Evolutionary conservation across 2,329 filamentous ascomycete species (phyloP).

Genomic region (Ascochyta koolunga): DNA sequence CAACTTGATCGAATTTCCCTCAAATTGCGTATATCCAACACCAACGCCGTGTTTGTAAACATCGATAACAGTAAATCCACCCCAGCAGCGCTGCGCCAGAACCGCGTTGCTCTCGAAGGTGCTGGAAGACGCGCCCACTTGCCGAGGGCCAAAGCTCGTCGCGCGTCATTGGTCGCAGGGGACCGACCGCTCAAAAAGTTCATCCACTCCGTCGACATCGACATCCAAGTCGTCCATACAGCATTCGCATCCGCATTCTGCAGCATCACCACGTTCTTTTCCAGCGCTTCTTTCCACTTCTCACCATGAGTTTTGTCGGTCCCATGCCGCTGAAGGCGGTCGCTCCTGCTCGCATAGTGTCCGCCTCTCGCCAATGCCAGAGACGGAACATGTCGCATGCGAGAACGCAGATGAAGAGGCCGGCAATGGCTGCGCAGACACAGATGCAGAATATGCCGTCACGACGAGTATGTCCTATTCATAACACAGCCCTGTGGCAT

Average conservation of each 20-base stretch:
- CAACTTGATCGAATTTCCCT: neutral
- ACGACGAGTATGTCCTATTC: conserved; percentile 36
- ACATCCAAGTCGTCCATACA: conserved; percentile 4
- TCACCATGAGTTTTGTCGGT: conserved; percentile 44
- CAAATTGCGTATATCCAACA: neutral
- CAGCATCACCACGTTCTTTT: conserved; percentile 23
- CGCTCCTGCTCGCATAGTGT: conserved; percentile 41
- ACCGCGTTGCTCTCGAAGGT: conserved; percentile 24
- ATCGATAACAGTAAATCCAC: neutral
- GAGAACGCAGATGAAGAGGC: conserved; percentile 33
- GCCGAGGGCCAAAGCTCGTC: conserved; percentile 25
- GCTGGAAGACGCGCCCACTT: conserved; percentile 30
- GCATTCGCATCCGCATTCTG: conserved; percentile 5
- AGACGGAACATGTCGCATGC: conserved; percentile 38
- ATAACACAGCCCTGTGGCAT: neutral
- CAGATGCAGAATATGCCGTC: conserved; percentile 31
- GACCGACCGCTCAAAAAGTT: conserved; percentile 13
- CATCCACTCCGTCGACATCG: conserved; percentile 14
- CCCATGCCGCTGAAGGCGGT: conserved; percentile 43
- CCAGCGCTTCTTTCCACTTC: neutral
- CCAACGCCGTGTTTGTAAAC: too few species aligned
- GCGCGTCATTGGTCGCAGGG: conserved; percentile 23
- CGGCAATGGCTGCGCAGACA: conserved; percentile 27
- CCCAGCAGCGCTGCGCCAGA: neutral
- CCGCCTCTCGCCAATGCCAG: conserved; percentile 39